A percentile compares a stretch with the other conserved stretches of the same genome.
These are phyloP conservation scores for Carpinus viminea DNA, from an alignment of 306 rosid species.

Conservation along the genomic window DNA sequence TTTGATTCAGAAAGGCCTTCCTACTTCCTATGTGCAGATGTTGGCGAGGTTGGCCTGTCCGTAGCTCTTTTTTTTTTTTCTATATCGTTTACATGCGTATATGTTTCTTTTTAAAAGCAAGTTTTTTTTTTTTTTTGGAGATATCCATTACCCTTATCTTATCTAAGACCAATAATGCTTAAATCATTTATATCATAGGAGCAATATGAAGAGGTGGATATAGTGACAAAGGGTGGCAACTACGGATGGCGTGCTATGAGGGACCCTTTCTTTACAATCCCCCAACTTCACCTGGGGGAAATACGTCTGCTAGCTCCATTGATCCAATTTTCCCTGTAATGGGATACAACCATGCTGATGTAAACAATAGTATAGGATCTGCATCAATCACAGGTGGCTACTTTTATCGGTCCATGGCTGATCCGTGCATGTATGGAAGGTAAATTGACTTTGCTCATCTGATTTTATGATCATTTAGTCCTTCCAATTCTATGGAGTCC, in stretches of 20 bases:
- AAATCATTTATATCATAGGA: constrained; percentile 15
- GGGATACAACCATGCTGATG: constrained; percentile 44
- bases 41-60: constrained; percentile 34
- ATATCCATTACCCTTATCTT: not conserved
- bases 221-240: constrained; percentile 42
- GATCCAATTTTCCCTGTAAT: constrained; percentile 34
- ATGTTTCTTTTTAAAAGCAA: not conserved
- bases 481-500: too few species aligned
- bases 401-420: constrained; percentile 35
- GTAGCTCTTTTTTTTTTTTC: not conserved
- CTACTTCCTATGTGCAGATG: constrained; percentile 43
- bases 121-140: not conserved
- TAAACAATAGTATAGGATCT: constrained; percentile 25
- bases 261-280: constrained; percentile 28
- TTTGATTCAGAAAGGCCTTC: constrained; percentile 45
- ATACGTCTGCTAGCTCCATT: constrained; percentile 23
- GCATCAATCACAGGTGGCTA: constrained; percentile 42
- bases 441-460: not conserved
- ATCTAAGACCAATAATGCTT: not conserved
- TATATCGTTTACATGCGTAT: not conserved
- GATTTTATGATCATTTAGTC: not conserved
- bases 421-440: constrained; percentile 45
- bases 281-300: constrained; percentile 29
- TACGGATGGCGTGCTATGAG: constrained; percentile 42
- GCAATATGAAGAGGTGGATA: constrained; percentile 37